These are phyloP conservation scores for Xylaria scruposa DNA, from an alignment of 495 filamentous ascomycete genomes.

Conservation along the genomic window DNA sequence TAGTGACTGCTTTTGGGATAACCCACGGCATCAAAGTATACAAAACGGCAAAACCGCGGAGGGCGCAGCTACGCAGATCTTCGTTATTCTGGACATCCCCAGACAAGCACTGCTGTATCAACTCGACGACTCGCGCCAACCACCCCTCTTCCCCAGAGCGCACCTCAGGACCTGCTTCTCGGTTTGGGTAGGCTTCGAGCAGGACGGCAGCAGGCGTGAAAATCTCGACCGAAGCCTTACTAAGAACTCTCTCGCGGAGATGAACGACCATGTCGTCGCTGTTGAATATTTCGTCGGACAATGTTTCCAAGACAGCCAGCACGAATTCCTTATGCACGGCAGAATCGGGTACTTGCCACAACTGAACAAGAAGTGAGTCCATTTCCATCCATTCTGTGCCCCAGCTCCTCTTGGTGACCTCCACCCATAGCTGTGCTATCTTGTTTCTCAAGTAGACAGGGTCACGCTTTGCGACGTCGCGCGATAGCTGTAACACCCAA, in stretches of 20 bases:
- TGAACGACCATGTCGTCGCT: conserved; percentile 86
- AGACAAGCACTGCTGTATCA: conserved; percentile 75
- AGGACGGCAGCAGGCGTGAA: conserved; percentile 83
- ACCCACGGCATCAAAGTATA: conserved; percentile 83
- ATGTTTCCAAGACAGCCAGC: conserved; percentile 82
- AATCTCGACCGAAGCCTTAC: conserved; percentile 88
- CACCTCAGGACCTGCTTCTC: conserved; percentile 64
- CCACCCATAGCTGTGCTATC: conserved; percentile 93
- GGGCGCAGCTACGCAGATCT: conserved; percentile 67
- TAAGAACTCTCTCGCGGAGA: conserved; percentile 80
- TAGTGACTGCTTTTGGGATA: conserved; percentile 77
- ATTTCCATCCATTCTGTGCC: conserved; percentile 90
- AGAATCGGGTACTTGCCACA: conserved; percentile 73
- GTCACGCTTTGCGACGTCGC: conserved; percentile 72
- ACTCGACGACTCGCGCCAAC: conserved; percentile 76
- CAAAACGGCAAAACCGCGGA: conserved; percentile 77
- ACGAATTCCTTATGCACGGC: conserved; percentile 80
- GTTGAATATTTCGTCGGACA: conserved; percentile 94
- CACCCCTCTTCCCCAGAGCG: conserved; percentile 85
- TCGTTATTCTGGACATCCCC: conserved; percentile 66
- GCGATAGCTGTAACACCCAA: conserved; percentile 81
- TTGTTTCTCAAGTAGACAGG: conserved; percentile 89
- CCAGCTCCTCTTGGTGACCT: conserved; percentile 93
- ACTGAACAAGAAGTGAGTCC: conserved; percentile 79
- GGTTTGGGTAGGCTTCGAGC: conserved; percentile 71